Base-by-base conservation (phyloP, 2,329 filamentous ascomycete species). In the Fusarium mundagurra region DNA sequence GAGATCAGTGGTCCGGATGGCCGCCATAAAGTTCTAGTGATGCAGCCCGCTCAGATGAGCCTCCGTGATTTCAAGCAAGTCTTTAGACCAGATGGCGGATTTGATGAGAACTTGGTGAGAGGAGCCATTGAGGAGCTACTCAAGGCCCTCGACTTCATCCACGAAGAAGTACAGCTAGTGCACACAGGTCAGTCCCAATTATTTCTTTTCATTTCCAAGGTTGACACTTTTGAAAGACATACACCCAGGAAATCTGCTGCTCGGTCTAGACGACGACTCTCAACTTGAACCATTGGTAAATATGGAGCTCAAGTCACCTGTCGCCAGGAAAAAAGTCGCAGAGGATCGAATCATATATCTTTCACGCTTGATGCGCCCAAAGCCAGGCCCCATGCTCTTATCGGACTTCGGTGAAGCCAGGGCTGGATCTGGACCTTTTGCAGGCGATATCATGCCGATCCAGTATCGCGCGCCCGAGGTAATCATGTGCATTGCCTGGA, bases 61-160 rank as follows among this genome's bases (percentile, higher is more conserved):
- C 51, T 80, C 6, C 76, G 80, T 11, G 82, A 84, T 10, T 81
- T 83, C 73, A 64, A 78, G 43, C n/a, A 71, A 57, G 60, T 82
- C 58, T 79, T 80, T 48, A 62, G 72, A 62, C 33, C 71, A 4
- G 71, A 67, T 14, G 47, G 47, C 5, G 31, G 67, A 4, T 81
- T 79, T 45, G 66, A 76, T 13, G 76, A 80, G 41, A 59, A 45
- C 27, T 77, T 82, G 20, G 79, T 83, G 0, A 82, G 79, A 60
- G 76, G 78, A 22, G 78, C 80, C 2, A 31, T 82, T 1, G 67
- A 72, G 7, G 76, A 81, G 58, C 69, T 83, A 22, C 75, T 83
- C n/a, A 63, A 79, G 27, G 80, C 78, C 6, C 76, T 84, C 44
- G 79, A 83, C 29, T 84, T 82, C 47, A 66, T 83, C 6, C 82